Evolutionary conservation across 306 rosid species (phyloP), one percentile per base, ranked within the genome.

Genomic region (Gynostemma pentaphyllum): DNA sequence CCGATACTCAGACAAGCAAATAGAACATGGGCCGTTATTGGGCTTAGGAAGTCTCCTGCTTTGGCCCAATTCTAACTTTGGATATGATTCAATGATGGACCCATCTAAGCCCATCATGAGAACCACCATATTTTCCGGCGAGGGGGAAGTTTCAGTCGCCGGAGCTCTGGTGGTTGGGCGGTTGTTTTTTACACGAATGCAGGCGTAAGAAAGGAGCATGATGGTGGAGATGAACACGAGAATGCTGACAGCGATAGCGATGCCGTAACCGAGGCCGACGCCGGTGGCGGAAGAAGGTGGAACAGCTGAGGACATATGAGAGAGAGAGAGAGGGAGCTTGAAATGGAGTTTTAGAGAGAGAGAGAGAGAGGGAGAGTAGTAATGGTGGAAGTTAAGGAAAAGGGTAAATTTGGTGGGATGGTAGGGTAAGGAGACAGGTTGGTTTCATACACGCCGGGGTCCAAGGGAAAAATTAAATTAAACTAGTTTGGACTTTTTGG

Each of bases 201-300:
- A 85, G 4, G 73, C 74, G 66, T 85, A 85, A 40, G 87, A 85
- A 28, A 80, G 79, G 15, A 85, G 83, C 91, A 82, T 85, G 78
- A 85, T 79, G 63, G 85, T 74, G 65, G 91, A 82, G 72, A 85
- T 73, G 68, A 85, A 83, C 37, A 85, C 85, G 23, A 85, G 91
- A 57, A 85, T 82, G 80, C 85, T 82, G 16, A 85, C 77, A n/a
- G 85, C 82, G 7, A 85, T 82, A 60, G 87, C 83, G 0, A 85
- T 85, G 73, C 85, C 85, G 59, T 85, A 85, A 22, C 91, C 85
- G 27, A 85, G 82, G 24, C 87, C 80, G 1, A 74, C 85, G n/a
- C 82, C 82, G 30, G 85, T n/a, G 24, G 74, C n/a, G 27, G 76
- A 37, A 7, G 64, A 10, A 0, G 85, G 85, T 1, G 87, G 67